Evolutionary conservation across 208 protist genomes (phyloP).

Genomic region (Naegleria gruberi): DNA sequence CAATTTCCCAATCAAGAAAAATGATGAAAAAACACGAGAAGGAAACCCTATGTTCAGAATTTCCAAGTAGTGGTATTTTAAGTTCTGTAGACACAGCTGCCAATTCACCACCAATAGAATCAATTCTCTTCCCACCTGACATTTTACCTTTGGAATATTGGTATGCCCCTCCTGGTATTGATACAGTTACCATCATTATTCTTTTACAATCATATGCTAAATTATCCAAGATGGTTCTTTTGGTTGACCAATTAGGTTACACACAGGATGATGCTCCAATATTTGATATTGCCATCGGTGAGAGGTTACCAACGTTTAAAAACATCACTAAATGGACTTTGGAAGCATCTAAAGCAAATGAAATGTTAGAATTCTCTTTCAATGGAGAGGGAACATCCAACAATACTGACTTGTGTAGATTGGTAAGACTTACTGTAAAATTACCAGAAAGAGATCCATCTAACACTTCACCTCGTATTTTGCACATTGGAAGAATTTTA

Average conservation of each 20-base stretch:
- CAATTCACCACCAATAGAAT: not conserved
- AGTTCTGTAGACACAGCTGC: not conserved
- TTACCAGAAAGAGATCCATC: not conserved
- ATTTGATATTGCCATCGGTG: not conserved
- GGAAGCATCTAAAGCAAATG: not conserved
- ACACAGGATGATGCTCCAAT: not conserved
- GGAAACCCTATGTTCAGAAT: not conserved
- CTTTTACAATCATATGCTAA: not conserved
- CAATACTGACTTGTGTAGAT: not conserved
- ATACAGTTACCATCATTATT: not conserved
- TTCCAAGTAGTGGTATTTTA: constrained; percentile 13
- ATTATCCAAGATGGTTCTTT: not conserved
- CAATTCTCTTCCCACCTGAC: not conserved
- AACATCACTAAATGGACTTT: not conserved
- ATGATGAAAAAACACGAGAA: not conserved
- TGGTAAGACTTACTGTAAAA: not conserved
- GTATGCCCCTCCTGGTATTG: not conserved
- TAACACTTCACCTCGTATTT: not conserved
- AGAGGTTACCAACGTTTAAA: not conserved
- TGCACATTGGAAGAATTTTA: not conserved
- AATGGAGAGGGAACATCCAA: too few species aligned
- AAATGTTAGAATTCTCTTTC: not conserved
- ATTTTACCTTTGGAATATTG: not conserved
- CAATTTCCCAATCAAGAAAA: not conserved
- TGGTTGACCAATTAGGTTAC: not conserved